Base-by-base conservation (phyloP, 139 green algal genomes). In the Chlamydomonas eustigma region DNA sequence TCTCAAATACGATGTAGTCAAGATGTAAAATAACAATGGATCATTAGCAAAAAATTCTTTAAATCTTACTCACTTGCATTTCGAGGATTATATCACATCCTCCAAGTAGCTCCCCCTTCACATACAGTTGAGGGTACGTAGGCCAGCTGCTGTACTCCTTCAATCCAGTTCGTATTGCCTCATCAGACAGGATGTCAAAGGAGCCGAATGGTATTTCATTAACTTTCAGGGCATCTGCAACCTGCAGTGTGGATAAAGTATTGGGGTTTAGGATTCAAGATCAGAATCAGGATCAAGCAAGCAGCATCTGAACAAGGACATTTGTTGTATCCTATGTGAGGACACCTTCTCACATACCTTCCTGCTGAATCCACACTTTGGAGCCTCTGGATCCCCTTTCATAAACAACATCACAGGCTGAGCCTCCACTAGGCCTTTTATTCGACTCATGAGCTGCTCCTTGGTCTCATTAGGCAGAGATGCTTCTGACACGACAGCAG, bases 101-200 rank as follows among this genome's bases (percentile, higher is more conserved):
- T 5, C 91, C 91, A 50, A 95, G 2, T 35, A 94, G 75, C 84
- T 98, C 93, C 4, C 91, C 75, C 25, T 50, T 2, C n/a, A 81
- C 76, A 63, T 74, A 74, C 37, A 97, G 81, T 39, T 92, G 94
- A 30, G 94, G 94, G 79, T 93, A 98, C 4, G 93, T 98, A 25
- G 93, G 94, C 93, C 93, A 97, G 51, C 91, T 80, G 33, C 80
- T 88, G 75, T 90, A 93, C 73, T 88, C 85, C 83, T 98, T 98
- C 33, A 98, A 83, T 1, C 91, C 92, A 76, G 95, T 85, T 36
- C 94, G 84, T 0, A 97, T 74, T 0, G 68, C 82, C 51, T 96
- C 88, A 74, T 97, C 90, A 1, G 28, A 22, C 4, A 98, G 85
- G 80, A 98, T 97, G 84, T 98, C 94, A 81, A 97, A 97, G 37